phyloP scores from a whole-genome alignment of 2,329 filamentous ascomycete genomes.

The Huntiella moniliformis region DNA sequence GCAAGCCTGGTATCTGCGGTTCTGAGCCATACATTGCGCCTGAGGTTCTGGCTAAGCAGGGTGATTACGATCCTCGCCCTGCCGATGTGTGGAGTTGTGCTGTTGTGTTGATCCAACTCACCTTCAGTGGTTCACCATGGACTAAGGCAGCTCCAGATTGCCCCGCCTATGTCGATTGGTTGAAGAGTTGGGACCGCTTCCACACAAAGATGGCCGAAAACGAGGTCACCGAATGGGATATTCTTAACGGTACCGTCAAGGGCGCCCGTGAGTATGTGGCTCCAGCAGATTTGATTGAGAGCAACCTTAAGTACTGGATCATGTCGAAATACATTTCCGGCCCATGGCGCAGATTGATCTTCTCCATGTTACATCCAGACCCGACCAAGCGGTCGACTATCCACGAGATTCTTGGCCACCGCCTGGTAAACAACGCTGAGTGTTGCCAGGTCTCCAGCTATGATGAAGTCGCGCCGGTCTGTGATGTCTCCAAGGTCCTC shows the following conservation, averaged over 20 bases:
- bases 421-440: conserved; percentile 57
- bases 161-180: conserved; percentile 44
- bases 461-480: conserved; percentile 34
- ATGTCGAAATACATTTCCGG: conserved; percentile 46
- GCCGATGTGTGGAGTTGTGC: conserved; percentile 77
- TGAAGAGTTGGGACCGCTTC: conserved; percentile 51
- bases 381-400: conserved; percentile 53
- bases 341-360: conserved; percentile 49
- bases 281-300: background rate
- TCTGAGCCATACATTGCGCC: conserved; percentile 76
- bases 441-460: conserved; percentile 61
- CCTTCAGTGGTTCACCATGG: conserved; percentile 58
- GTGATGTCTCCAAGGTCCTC: conserved; percentile 37
- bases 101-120: conserved; percentile 64
- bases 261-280: background rate
- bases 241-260: background rate
- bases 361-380: conserved; percentile 70
- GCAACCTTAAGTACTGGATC: background rate
- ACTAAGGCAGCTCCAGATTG: conserved; percentile 40
- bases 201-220: conserved; percentile 18
- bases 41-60: conserved; percentile 55
- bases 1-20: conserved; percentile 64
- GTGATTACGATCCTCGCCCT: conserved; percentile 51
- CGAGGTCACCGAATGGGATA: background rate
- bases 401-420: conserved; percentile 45